Percentiles rank a stretch among this genome's conserved stretches.
Evolutionary conservation across 352 stramenopile species (phyloP).

Genomic region (Globisporangium uncinulatum): DNA sequence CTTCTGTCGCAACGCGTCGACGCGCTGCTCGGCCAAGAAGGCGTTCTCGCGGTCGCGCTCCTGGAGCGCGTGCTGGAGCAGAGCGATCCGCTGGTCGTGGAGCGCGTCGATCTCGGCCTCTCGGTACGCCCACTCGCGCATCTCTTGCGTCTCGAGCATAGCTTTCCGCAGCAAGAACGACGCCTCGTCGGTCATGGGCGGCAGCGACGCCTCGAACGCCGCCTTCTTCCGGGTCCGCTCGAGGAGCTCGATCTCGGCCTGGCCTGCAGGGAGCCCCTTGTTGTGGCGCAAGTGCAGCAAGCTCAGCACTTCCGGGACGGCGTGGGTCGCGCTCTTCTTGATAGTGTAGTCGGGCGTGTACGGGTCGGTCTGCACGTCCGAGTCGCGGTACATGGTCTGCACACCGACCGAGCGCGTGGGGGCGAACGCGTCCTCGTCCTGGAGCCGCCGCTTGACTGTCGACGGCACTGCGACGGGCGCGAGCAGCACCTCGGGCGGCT

Average conservation of each 20-base stretch:
- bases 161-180: conserved; percentile 86
- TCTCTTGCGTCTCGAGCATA: conserved; percentile 92
- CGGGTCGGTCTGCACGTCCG: conserved; percentile 90
- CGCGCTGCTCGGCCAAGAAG: conserved; percentile 89
- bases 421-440: conserved; percentile 27
- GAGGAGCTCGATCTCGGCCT: conserved; percentile 88
- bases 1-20: conserved; percentile 82
- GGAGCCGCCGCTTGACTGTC: conserved; percentile 23
- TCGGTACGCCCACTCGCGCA: conserved; percentile 80
- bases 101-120: conserved; percentile 88
- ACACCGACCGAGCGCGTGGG: conserved; percentile 71
- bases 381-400: conserved; percentile 92
- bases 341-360: conserved; percentile 92
- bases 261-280: conserved; percentile 72
- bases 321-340: conserved; percentile 29
- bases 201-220: conserved; percentile 81
- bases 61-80: conserved; percentile 76
- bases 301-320: conserved; percentile 78
- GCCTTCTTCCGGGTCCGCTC: conserved; percentile 85
- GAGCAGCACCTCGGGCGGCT: conserved; percentile 84
- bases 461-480: conserved; percentile 39
- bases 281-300: conserved; percentile 65
- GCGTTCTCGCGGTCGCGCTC: conserved; percentile 88
- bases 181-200: conserved; percentile 93
- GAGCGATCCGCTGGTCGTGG: conserved; percentile 68